Evolutionary conservation across 2,329 filamentous ascomycete species (phyloP).

Genomic region (Fragosphaeria purpurea): DNA sequence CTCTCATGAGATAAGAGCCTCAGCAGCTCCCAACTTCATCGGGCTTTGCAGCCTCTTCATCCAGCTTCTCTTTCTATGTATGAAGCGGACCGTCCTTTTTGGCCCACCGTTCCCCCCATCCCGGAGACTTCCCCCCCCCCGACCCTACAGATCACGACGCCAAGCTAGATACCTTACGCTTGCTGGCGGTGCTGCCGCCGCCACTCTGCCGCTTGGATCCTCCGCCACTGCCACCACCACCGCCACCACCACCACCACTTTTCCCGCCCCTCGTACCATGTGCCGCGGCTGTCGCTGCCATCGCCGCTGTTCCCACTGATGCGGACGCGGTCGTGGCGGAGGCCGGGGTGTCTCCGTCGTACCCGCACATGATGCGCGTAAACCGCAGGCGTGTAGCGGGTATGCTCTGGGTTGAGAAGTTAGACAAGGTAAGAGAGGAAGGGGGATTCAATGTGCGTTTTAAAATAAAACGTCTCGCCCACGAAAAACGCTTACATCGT

Average conservation of each 20-base stretch:
- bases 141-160: background rate
- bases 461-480: too few relatives aligned
- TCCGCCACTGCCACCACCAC: too few relatives aligned
- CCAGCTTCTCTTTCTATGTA: too few relatives aligned
- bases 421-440: background rate
- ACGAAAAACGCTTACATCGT: slow-evolving; percentile 35
- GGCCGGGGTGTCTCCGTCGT: slow-evolving; percentile 24
- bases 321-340: background rate
- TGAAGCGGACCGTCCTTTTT: background rate
- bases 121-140: too few relatives aligned
- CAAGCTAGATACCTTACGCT: background rate
- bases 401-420: slow-evolving; percentile 36
- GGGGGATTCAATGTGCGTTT: background rate
- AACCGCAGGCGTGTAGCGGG: slow-evolving; percentile 46
- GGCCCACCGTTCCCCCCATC: background rate
- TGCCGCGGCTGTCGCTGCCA: background rate
- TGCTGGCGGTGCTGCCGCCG: background rate
- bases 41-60: too few relatives aligned
- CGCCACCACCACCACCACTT: too few relatives aligned
- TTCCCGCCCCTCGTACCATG: too few relatives aligned
- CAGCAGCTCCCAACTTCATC: too few relatives aligned
- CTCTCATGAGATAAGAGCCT: too few relatives aligned
- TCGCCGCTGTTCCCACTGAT: background rate
- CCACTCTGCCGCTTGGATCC: background rate
- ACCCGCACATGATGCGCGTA: slow-evolving; percentile 45